Evolutionary conservation across 2,329 filamentous ascomycete species (phyloP), one percentile per base, ranked within the genome.

Genomic region (Pezicula neosporulosa): DNA sequence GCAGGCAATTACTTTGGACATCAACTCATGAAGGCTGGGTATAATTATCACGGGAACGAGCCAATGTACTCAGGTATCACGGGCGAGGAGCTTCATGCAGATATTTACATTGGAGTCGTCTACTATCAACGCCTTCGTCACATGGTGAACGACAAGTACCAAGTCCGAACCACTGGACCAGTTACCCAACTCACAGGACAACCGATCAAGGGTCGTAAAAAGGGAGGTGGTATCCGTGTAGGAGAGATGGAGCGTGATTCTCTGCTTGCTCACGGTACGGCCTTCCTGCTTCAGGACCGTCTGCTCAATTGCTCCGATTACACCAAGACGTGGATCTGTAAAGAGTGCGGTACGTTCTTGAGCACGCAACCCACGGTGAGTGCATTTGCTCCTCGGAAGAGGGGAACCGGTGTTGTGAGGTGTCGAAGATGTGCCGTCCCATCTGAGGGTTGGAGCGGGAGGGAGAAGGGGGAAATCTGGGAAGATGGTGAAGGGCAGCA

Each of bases 111-210:
- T 53, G 94, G 94, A 44, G 86, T 97, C 10, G 94, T 99, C 55
- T 97, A 97, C 78, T 99, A 99, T 78, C 94, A 99, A 73, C 86
- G 94, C 70, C 81, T 99, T 55, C 82, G 94, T 69, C 94, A 99
- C 85, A 99, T 99, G 94, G 94, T 99, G 51, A 97, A 97, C 81
- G 94, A 99, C 73, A 99, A 99, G 73, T 99, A 89, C 78, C 94
- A 99, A 71, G 94, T 97, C 50, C 86, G 94, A 71, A 97, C 94
- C 3, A 97, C 94, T 0, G 94, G 94, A 50, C 92, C 92, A 1
- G 87, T 97, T 41, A 94, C 94, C 50, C 83, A 87, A 21, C 83
- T 94, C 15, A 97, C 93, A 0, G 92, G 93, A 30, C 94, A 99
- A 69, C 94, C 94, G 38, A 94, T 99, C 77, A 97, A 97, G 77